phyloP scores from a whole-genome alignment of 1,284 basidiomycete genomes.

The Hemileia vastatrix region DNA sequence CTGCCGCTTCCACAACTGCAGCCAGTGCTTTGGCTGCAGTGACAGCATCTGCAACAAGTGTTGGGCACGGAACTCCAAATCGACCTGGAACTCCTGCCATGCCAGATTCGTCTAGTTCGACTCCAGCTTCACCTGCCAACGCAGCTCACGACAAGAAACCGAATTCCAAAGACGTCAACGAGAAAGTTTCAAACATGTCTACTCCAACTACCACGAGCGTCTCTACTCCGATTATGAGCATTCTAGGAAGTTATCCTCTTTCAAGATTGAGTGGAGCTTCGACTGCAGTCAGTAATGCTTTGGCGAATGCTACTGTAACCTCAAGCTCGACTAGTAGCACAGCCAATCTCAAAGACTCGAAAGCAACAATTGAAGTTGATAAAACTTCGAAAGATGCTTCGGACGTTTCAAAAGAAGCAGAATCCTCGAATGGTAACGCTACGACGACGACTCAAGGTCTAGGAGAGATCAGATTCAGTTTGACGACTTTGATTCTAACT shows the following conservation, averaged over 20 bases:
- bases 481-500: conserved; percentile 56
- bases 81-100: background rate
- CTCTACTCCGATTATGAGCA: conserved; percentile 32
- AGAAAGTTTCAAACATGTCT: background rate
- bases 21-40: background rate
- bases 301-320: conserved; percentile 23
- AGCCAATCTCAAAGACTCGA: background rate
- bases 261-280: conserved; percentile 31
- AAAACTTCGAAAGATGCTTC: background rate
- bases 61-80: background rate
- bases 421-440: background rate
- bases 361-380: background rate
- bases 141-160: conserved; percentile 13
- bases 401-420: too few species aligned
- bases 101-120: conserved; percentile 1
- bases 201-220: conserved; percentile 25
- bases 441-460: conserved; percentile 1
- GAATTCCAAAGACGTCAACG: background rate
- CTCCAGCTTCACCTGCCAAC: conserved; percentile 5
- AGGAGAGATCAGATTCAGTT: conserved; percentile 27
- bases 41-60: background rate
- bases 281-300: conserved; percentile 32
- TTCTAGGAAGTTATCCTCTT: conserved; percentile 34
- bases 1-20: background rate
- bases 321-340: conserved; percentile 6